Evolutionary conservation across 768 basidiomycete species (phyloP).

Genomic region (Lactarius evosmus): DNA sequence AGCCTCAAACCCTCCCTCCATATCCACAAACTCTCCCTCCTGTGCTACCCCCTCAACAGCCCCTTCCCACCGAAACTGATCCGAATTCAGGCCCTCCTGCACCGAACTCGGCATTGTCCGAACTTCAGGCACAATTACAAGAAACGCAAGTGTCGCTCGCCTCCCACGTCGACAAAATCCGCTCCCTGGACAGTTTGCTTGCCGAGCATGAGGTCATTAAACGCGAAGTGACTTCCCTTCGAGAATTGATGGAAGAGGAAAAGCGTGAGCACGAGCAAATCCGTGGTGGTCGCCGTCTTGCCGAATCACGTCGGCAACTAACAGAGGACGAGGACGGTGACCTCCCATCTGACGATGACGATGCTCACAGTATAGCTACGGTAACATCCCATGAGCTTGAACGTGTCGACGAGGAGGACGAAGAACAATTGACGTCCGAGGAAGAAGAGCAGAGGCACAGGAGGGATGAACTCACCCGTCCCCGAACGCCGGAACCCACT

Average conservation of each 20-base stretch:
- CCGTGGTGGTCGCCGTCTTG: conserved; percentile 30
- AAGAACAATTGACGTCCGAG: conserved; percentile 46
- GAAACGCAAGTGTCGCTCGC: conserved; percentile 81
- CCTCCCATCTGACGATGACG: conserved; percentile 44
- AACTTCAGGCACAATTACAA: conserved; percentile 77
- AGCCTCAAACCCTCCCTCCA: conserved; percentile 61
- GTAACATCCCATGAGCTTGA: conserved; percentile 67
- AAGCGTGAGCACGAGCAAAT: conserved; percentile 47
- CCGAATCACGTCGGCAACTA: conserved; percentile 19
- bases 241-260: conserved; percentile 68
- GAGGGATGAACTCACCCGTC: conserved; percentile 61
- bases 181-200: conserved; percentile 75
- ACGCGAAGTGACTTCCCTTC: conserved; percentile 67
- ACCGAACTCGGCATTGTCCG: conserved; percentile 43
- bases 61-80: conserved; percentile 31
- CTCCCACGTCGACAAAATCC: conserved; percentile 77
- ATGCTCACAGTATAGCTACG: conserved; percentile 68
- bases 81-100: conserved; percentile 25
- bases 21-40: conserved; percentile 67
- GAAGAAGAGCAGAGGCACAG: conserved; percentile 44
- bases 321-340: conserved; percentile 32
- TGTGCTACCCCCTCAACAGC: conserved; percentile 41
- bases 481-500: conserved; percentile 78
- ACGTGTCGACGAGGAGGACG: conserved; percentile 72
- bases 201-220: conserved; percentile 83